Percentiles rank a stretch among this genome's conserved stretches.
Evolutionary conservation across 1,284 basidiomycete species (phyloP).

Genomic region (Athelia sp.): DNA sequence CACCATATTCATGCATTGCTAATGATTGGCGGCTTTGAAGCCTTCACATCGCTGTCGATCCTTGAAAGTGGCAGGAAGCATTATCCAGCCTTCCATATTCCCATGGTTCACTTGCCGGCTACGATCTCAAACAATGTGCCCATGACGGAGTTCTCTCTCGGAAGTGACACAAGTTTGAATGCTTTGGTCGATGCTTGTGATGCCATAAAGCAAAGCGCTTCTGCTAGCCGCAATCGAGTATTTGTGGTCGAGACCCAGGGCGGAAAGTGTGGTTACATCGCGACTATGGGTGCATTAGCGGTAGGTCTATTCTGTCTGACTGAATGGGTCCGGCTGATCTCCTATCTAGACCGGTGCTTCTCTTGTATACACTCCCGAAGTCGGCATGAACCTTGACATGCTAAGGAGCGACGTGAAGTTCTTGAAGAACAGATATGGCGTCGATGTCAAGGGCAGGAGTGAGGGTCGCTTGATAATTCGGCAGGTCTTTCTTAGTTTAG

Average conservation of each 20-base stretch:
- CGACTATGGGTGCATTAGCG: slow-evolving; percentile 91
- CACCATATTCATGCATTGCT: slow-evolving; percentile 80
- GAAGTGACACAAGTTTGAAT: slow-evolving; percentile 94
- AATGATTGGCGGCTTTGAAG: slow-evolving; percentile 96
- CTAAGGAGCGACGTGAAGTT: slow-evolving; percentile 86
- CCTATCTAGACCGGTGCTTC: slow-evolving; percentile 76
- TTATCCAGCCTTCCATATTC: slow-evolving; percentile 91
- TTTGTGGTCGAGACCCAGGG: slow-evolving; percentile 99
- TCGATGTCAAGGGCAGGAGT: slow-evolving; percentile 86
- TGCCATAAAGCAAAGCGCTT: slow-evolving; percentile 96
- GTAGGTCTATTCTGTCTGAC: slow-evolving; percentile 41
- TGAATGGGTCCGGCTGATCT: slow-evolving; percentile 3
- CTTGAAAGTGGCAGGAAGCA: slow-evolving; percentile 77
- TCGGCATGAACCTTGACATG: slow-evolving; percentile 79
- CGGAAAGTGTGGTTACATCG: slow-evolving; percentile 93
- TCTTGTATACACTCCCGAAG: slow-evolving; percentile 92
- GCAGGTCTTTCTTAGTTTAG: slow-evolving; percentile 35
- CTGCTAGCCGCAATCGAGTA: slow-evolving; percentile 90
- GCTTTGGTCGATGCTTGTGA: slow-evolving; percentile 98
- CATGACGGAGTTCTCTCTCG: slow-evolving; percentile 92
- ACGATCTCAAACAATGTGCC: slow-evolving; percentile 99
- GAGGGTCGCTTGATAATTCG: slow-evolving; percentile 92
- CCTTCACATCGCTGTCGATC: slow-evolving; percentile 76
- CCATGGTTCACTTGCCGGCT: slow-evolving; percentile 90
- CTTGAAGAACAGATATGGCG: slow-evolving; percentile 79